Base-by-base conservation (phyloP, 2,329 filamentous ascomycete species). In the Pseudogymnoascus sp. region DNA sequence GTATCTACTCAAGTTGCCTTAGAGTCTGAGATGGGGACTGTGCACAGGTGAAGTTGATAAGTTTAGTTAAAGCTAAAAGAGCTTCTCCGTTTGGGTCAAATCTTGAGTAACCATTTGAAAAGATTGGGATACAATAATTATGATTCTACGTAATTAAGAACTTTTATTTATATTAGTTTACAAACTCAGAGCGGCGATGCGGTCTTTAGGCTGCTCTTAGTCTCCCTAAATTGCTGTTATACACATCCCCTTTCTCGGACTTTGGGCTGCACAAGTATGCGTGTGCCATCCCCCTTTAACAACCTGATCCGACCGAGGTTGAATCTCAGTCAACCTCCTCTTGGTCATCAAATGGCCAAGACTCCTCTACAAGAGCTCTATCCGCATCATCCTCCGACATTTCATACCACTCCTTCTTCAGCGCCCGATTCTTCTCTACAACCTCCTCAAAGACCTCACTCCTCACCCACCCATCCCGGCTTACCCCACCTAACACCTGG, bases 381-480 rank as follows among this genome's bases (percentile, higher is more conserved):
- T 56, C 46, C 25, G 1, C 25, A 11, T 53, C n/a, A 53, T 53
- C 25, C 8, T 53, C 46, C 2, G 8, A 1, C 25, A 53, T 53
- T 2, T 31, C 46, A 6, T 11, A 3, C 46, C 46, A 34, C 46
- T 28, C n/a, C 46, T 56, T 16, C 25, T 31, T 56, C 1, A 56
- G 46, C 5, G 1, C 25, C 25, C n/a, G 46, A 63, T 65, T 66
- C 46, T 62, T 40, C 31, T 63, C 31, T 25, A 59, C 16, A 31
- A 67, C 66, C 18, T 44, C 64, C 18, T 72, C 67, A 64, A 71
- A 73, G 8, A 18, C 16, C 46, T 72, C 67, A 42, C 68, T 65
- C 23, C 65, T 40, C 8, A 66, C 72, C 71, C 68, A 73, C n/a
- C 70, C 71, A 61, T 73, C 70, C 40, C 62, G 64, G 38, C 66